Base-by-base conservation (phyloP, 2,329 filamentous ascomycete genomes). In the Cryphonectria nitschkei region DNA sequence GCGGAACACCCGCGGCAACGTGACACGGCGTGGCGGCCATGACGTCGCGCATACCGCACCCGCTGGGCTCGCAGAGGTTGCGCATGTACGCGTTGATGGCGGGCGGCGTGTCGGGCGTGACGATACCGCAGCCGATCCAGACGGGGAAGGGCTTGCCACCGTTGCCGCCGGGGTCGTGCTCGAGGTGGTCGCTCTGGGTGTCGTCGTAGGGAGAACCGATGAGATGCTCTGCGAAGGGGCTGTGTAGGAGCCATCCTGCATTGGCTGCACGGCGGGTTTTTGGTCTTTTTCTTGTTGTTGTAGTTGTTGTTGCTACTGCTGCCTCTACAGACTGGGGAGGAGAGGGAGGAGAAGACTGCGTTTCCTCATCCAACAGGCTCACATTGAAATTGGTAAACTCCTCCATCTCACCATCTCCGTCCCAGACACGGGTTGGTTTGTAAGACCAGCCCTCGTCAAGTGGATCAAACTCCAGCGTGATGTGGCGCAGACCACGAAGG, bases 381-480 rank as follows among this genome's bases (percentile, higher is more conserved):
- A 77, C 75, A 11, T 77, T 77, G 72, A 87, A 87, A 76, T 86
- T 86, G 71, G 81, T 84, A 74, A 87, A 87, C 9, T 82, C 79
- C 0, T 80, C 80, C 16, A 75, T 70, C 0, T 74, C 75, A 34
- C 79, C 78, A 34, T 80, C 78, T 63, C 87, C 79, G 14, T 77
- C 78, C 2, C 75, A 74, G 2, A 76, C 74, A 6, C 78, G 78
- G 8, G 58, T 46, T 22, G 78, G 77, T 26, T 78, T 76, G 32
- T 74, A 71, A 13, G 74, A 75, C 34, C 82, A 81, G 2, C 82
- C 80, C 14, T 78, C 77, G 1, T 80, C 79, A 64, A 85, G 84
- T 0, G 81, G 77, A 37, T 85, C 83, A 72, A 90, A 85, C 75
- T 90, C 88, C 7, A 91, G 78, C 2, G 83, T 79, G 22, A 91